These are phyloP conservation scores for Coelastrella sp. DNA, from an alignment of 139 green algal genomes.

Conservation along the genomic window DNA sequence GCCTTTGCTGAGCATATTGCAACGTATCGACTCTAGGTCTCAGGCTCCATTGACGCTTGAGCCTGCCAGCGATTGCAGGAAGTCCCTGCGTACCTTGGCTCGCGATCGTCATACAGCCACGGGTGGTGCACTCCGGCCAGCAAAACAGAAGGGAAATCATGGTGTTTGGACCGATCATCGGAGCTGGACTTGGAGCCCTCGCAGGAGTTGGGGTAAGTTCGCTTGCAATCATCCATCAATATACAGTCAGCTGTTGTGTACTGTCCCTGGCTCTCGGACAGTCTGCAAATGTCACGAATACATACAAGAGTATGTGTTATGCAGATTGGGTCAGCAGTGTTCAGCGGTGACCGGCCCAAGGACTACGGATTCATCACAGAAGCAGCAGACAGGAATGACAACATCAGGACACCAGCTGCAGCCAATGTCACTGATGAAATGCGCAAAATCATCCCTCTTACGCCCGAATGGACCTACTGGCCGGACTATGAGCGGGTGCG, in stretches of 20 bases:
- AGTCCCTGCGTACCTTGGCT: too few species aligned
- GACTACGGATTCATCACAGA: conserved; percentile 57
- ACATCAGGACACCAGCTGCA: conserved; percentile 46
- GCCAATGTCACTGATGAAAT: conserved; percentile 59
- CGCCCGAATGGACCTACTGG: conserved; percentile 72
- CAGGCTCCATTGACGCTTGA: too few species aligned
- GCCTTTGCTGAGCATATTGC: too few species aligned
- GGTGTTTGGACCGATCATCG: conserved; percentile 66
- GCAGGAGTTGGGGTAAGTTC: conserved; percentile 61
- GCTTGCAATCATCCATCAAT: not conserved
- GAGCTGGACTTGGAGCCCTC: conserved; percentile 57
- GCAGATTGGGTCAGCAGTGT: conserved; percentile 52
- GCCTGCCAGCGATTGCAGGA: too few species aligned
- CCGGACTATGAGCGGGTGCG: conserved; percentile 79
- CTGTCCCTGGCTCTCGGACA: too few species aligned
- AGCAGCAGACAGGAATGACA: conserved; percentile 63
- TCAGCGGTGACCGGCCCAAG: conserved; percentile 37
- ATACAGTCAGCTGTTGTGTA: not conserved
- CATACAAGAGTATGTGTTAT: too few species aligned
- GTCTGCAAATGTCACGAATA: too few species aligned
- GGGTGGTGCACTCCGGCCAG: not conserved
- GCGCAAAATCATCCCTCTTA: conserved; percentile 64
- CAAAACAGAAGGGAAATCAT: conserved; percentile 21
- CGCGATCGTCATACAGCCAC: too few species aligned
- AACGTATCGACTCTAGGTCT: too few species aligned